Evolutionary conservation across 768 basidiomycete species (phyloP), one percentile per base, ranked within the genome.

Genomic region (Lactarius indigo): DNA sequence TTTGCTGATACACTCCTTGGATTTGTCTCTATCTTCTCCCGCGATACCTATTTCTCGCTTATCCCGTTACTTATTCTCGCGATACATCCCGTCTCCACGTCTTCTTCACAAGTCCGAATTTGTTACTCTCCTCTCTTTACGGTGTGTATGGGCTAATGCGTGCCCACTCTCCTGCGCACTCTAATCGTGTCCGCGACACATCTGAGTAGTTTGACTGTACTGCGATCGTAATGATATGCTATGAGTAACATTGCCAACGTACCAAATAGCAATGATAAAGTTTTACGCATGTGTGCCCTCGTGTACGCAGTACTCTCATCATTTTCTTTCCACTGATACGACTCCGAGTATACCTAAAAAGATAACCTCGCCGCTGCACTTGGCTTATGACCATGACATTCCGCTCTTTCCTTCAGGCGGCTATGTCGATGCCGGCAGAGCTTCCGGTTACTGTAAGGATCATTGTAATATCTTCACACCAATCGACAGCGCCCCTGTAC

Each of bases 1-100:
- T 65, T 59, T 30, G 65, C 44, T 55, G 62, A 50, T 44, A 62
- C 64, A 33, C 59, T 66, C 23, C 57, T 65, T 55, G 52, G 64
- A 35, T 57, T 59, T 60, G 59, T 65, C 68, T 37, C 41, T 47
- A 30, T 37, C 60, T 37, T 44, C n/a, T 44, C 58, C 33, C 5
- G 66, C 66, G 66, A 68, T 39, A 68, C 66, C 62, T 64, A 42
- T 26, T 33, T 54, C 52, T 23, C 41, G 59, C 20, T 2, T 35
- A 41, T 10, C 50, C 57, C 13, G 31, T 18, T 23, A 26, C 9
- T n/a, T 35, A 9, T 15, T 23, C 54, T n/a, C 15, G 66, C 66
- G 66, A 67, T 67, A 67, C 66, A 59, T 23, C 15, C 15, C 26
- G 35, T 23, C 18, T 12, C 12, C 12, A 37, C 35, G n/a, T n/a